phyloP scores from a whole-genome alignment of 1,139 yeast species.

The Debaryomyces coudertii region DNA sequence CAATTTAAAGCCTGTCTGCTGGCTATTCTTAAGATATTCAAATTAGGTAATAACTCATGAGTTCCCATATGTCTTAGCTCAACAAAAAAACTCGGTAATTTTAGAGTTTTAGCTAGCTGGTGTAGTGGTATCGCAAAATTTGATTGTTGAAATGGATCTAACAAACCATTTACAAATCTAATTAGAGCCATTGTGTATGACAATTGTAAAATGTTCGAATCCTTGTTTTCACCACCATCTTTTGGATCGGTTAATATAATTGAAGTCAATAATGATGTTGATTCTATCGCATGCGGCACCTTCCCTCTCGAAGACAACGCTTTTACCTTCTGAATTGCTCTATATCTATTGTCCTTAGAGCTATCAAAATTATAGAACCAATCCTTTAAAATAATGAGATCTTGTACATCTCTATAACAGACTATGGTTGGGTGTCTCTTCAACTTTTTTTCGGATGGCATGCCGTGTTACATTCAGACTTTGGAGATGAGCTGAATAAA shows the following conservation, averaged over 20 bases:
- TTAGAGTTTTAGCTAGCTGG: conserved; percentile 66
- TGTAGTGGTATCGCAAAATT: conserved; percentile 79
- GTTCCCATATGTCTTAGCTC: conserved; percentile 91
- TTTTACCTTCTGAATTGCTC: conserved; percentile 52
- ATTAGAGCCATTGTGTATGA: conserved; percentile 78
- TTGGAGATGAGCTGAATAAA: not conserved
- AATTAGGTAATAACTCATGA: conserved; percentile 79
- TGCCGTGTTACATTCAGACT: not conserved
- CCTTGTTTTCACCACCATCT: conserved; percentile 23
- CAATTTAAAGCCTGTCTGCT: conserved; percentile 68
- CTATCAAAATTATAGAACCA: conserved; percentile 56
- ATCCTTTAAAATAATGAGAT: conserved; percentile 53
- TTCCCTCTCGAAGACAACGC: conserved; percentile 42
- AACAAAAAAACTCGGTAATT: conserved; percentile 81
- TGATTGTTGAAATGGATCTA: conserved; percentile 86
- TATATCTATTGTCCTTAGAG: conserved; percentile 25
- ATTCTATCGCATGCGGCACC: conserved; percentile 51
- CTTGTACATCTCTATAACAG: conserved; percentile 58
- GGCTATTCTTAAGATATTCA: conserved; percentile 64
- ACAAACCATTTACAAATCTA: conserved; percentile 86
- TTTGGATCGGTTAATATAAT: conserved; percentile 52
- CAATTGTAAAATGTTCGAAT: conserved; percentile 41
- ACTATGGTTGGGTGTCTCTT: conserved; percentile 48
- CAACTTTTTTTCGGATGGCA: conserved; percentile 8
- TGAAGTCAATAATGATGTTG: conserved; percentile 65